Evolutionary conservation across 371 early-diverging fungal genomes (phyloP).

Genomic region (Apophysomyces variabilis): DNA sequence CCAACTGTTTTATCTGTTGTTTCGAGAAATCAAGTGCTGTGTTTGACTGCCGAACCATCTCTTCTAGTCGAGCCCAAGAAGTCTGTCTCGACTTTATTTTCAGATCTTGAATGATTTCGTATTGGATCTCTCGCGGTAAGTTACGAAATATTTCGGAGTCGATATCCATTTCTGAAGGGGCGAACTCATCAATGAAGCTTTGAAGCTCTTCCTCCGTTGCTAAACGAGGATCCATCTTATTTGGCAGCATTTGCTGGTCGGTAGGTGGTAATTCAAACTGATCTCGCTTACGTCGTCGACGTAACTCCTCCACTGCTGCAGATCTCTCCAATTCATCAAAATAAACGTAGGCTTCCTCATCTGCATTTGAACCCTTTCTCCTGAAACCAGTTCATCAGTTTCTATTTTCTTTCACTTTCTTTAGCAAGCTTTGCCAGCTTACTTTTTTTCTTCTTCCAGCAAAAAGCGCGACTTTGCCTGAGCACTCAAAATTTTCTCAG

Average conservation of each 20-base stretch:
- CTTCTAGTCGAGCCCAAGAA: conserved; percentile 74
- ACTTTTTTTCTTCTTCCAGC: conserved; percentile 52
- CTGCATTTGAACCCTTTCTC: conserved; percentile 23
- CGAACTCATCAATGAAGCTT: conserved; percentile 61
- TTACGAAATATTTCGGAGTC: conserved; percentile 79
- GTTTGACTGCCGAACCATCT: conserved; percentile 69
- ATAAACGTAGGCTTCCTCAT: conserved; percentile 42
- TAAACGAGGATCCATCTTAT: conserved; percentile 64
- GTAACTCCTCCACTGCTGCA: conserved; percentile 34
- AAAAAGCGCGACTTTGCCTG: conserved; percentile 74
- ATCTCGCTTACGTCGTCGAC: conserved; percentile 61
- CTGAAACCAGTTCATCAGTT: conserved; percentile 13
- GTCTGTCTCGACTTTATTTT: conserved; percentile 83
- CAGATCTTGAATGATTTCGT: conserved; percentile 89
- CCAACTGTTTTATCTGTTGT: conserved; percentile 85
- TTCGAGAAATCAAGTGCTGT: conserved; percentile 89
- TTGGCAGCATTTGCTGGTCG: neutral
- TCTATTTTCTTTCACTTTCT: conserved; percentile 26
- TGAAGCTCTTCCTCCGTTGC: conserved; percentile 67
- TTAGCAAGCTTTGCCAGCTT: conserved; percentile 25
- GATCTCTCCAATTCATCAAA: conserved; percentile 36
- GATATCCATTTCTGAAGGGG: conserved; percentile 64
- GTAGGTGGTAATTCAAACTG: conserved; percentile 73
- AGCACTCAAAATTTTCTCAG: conserved; percentile 80
- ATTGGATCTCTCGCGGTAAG: conserved; percentile 86